phyloP scores from a whole-genome alignment of 148 eudicot species.

The Diospyros kaki region DNA sequence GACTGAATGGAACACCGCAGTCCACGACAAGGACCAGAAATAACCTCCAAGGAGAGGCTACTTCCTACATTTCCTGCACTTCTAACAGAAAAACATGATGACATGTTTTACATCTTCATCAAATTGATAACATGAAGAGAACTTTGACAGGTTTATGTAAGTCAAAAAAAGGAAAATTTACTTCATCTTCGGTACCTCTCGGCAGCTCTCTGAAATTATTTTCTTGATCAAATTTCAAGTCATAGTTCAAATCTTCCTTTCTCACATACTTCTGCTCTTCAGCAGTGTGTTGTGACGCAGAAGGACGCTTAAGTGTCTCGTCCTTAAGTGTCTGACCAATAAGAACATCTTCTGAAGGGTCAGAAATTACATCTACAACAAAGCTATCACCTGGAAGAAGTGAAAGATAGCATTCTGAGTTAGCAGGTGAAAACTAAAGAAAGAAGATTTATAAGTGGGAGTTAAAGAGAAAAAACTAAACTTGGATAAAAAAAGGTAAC shows the following conservation, averaged over 20 bases:
- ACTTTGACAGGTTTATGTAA: not conserved
- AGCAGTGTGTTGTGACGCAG: conserved; percentile 17
- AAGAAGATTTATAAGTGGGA: not conserved
- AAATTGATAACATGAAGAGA: conserved; percentile 8
- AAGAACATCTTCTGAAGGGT: conserved; percentile 47
- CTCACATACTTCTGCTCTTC: conserved; percentile 39
- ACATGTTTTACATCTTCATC: conserved; percentile 45
- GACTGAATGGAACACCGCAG: conserved; percentile 52
- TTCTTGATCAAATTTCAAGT: conserved; percentile 30
- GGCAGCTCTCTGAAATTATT: conserved; percentile 29
- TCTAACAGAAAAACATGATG: conserved; percentile 65
- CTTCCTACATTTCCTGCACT: conserved; percentile 83
- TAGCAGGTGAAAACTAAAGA: not conserved
- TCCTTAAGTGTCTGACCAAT: conserved; percentile 82
- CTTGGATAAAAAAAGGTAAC: not conserved
- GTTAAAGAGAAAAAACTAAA: not conserved
- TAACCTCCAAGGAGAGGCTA: conserved; percentile 79
- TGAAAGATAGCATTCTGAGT: conserved; percentile 8
- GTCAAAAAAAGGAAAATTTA: conserved; percentile 27
- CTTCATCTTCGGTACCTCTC: conserved; percentile 32
- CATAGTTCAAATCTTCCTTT: conserved; percentile 39
- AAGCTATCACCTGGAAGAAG: conserved; percentile 51
- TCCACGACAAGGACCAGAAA: conserved; percentile 78
- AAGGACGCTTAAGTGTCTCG: conserved; percentile 66
- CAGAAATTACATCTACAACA: conserved; percentile 49